Conservation (phyloP, 805 yeast genomes). For the Lachancea fermentati region DNA sequence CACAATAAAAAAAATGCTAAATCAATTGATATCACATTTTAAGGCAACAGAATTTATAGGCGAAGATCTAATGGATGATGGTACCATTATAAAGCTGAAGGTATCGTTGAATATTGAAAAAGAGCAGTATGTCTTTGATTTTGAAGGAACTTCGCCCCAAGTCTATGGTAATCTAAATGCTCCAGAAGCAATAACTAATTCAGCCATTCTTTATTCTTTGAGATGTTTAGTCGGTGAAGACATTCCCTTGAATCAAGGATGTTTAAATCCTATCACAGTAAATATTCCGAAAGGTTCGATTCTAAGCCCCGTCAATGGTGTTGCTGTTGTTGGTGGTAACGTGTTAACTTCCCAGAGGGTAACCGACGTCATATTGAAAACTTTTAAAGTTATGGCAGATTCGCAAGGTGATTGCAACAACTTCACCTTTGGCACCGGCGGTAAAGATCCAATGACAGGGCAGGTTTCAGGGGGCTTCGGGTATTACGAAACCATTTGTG, state of each 20-base stretch:
- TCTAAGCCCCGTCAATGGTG: conserved; percentile 73
- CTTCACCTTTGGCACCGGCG: conserved; percentile 84
- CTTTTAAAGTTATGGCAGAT: conserved; percentile 86
- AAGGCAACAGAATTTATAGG: conserved; percentile 40
- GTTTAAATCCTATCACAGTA: conserved; percentile 72
- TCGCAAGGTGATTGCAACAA: conserved; percentile 96
- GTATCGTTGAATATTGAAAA: conserved; percentile 44
- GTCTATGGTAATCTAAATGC: conserved; percentile 88
- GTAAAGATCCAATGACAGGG: conserved; percentile 45
- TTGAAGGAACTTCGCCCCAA: conserved; percentile 81
- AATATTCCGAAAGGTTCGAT: conserved; percentile 56
- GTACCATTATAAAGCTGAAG: conserved; percentile 56
- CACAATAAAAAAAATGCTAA: conserved; percentile 44
- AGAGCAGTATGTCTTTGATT: conserved; percentile 72
- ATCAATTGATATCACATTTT: conserved; percentile 37
- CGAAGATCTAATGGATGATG: conserved; percentile 73
- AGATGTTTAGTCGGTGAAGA: conserved; percentile 80
- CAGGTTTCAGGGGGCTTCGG: conserved; percentile 60
- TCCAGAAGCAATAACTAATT: conserved; percentile 81
- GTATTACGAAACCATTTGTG: conserved; percentile 91
- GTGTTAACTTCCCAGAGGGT: conserved; percentile 94
- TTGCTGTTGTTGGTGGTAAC: conserved; percentile 94
- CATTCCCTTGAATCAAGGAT: conserved; percentile 92
- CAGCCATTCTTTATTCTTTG: conserved; percentile 84
- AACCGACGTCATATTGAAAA: conserved; percentile 81